phyloP scores from a whole-genome alignment of 169 alveolate species.

The Babesia ovis region DNA sequence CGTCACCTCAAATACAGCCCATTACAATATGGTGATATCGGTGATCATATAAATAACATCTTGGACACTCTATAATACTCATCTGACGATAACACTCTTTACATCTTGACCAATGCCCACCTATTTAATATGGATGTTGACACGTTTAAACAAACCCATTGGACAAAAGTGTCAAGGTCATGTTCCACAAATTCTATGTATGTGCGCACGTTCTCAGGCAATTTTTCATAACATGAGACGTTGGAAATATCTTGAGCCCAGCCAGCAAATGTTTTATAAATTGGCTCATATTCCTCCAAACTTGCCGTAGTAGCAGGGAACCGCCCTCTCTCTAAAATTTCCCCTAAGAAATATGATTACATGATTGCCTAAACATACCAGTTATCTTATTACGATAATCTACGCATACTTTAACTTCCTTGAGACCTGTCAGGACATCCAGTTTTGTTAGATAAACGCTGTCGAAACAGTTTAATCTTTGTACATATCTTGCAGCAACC shows the following conservation, averaged over 20 bases:
- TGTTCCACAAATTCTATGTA: conserved; percentile 83
- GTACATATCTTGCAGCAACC: conserved; percentile 77
- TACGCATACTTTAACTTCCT: conserved; percentile 83
- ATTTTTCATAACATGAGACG: conserved; percentile 74
- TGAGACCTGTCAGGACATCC: conserved; percentile 90
- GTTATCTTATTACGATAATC: conserved; percentile 70
- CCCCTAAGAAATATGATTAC: conserved; percentile 45
- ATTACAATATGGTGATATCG: conserved; percentile 35
- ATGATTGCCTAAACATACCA: conserved; percentile 41
- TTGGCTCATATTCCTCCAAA: conserved; percentile 82
- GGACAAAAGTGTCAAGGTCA: conserved; percentile 78
- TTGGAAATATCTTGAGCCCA: conserved; percentile 87
- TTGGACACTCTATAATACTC: conserved; percentile 8
- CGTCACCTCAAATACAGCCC: conserved; percentile 19
- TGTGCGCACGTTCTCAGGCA: conserved; percentile 84
- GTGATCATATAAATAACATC: conserved; percentile 4
- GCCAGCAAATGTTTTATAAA: conserved; percentile 85
- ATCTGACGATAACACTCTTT: conserved; percentile 24
- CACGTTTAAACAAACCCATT: conserved; percentile 83
- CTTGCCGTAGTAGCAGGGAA: conserved; percentile 85
- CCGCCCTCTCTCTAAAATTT: conserved; percentile 68
- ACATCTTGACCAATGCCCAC: conserved; percentile 61
- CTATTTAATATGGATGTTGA: neutral
- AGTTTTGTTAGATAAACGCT: conserved; percentile 89
- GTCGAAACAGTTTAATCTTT: conserved; percentile 77